Percentiles rank a stretch among this genome's conserved stretches.
Conservation (phyloP, 1,284 basidiomycete species). For the Pseudozyma sp. region DNA sequence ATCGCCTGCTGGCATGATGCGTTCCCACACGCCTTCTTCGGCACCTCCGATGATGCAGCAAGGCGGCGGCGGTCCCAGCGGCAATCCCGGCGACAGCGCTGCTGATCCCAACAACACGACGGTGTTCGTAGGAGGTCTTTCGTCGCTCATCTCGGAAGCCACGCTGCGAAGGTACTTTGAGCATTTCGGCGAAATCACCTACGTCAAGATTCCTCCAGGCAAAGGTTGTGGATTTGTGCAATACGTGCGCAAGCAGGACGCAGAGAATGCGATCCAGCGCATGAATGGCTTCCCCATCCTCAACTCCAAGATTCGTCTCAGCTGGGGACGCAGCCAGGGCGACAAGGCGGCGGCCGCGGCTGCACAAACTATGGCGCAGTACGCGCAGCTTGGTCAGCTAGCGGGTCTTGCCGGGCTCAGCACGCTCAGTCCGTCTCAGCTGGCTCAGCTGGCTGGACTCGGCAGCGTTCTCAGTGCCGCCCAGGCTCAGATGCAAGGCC, state of each 20-base stretch:
- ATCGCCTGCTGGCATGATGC: slow-evolving; percentile 30
- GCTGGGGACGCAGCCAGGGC: slow-evolving; percentile 80
- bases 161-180: slow-evolving; percentile 65
- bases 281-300: slow-evolving; percentile 96
- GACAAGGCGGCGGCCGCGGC: slow-evolving; percentile 67
- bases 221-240: slow-evolving; percentile 97
- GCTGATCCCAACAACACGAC: slow-evolving; percentile 67
- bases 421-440: slow-evolving; percentile 50
- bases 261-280: slow-evolving; percentile 89
- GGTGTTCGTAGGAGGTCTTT: slow-evolving; percentile 67
- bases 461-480: slow-evolving; percentile 53
- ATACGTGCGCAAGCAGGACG: slow-evolving; percentile 89
- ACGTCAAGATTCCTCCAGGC: slow-evolving; percentile 90
- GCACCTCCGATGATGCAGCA: slow-evolving; percentile 17
- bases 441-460: slow-evolving; percentile 54
- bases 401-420: slow-evolving; percentile 56
- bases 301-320: slow-evolving; percentile 82
- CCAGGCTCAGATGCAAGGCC: slow-evolving; percentile 40
- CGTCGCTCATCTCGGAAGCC: slow-evolving; percentile 63
- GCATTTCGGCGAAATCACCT: slow-evolving; percentile 66
- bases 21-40: slow-evolving; percentile 42
- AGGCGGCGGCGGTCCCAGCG: slow-evolving; percentile 2
- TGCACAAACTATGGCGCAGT: slow-evolving; percentile 57
- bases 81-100: slow-evolving; percentile 49
- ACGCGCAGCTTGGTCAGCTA: slow-evolving; percentile 57